Conservation (phyloP, 176 grass and related monocot genomes). For the Puccinellia tenuiflora region DNA sequence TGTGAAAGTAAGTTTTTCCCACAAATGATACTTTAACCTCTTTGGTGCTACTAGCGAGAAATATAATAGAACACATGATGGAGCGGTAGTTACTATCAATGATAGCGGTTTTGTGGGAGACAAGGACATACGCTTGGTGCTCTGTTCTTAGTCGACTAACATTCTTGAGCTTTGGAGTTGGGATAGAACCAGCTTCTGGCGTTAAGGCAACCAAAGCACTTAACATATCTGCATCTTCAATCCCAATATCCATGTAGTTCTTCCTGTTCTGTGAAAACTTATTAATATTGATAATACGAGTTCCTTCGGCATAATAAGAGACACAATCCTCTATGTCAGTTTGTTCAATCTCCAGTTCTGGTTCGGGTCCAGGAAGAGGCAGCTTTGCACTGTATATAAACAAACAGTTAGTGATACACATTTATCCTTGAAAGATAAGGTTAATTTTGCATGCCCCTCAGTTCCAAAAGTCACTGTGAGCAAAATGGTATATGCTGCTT, state of each 20-base stretch:
- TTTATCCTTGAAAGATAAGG: too few species aligned
- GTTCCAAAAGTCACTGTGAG: too few species aligned
- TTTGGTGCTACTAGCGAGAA: not conserved
- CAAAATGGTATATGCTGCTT: too few species aligned
- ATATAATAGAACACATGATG: not conserved
- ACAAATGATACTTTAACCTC: too few species aligned
- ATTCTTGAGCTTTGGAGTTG: constrained; percentile 85
- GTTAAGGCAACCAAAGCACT: constrained; percentile 61
- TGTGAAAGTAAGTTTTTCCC: too few species aligned
- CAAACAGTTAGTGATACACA: constrained; percentile 4
- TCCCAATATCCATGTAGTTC: constrained; percentile 66
- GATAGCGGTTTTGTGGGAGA: not conserved
- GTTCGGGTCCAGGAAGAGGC: constrained; percentile 65
- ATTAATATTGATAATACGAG: constrained; percentile 79
- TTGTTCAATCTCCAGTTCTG: constrained; percentile 42
- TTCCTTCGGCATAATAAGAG: constrained; percentile 68
- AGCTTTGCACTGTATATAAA: constrained; percentile 71
- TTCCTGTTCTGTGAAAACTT: constrained; percentile 75
- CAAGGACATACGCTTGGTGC: constrained; percentile 79
- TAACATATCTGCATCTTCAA: constrained; percentile 67
- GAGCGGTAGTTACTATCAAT: not conserved
- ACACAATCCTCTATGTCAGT: constrained; percentile 72
- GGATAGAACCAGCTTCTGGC: constrained; percentile 69
- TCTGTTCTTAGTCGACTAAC: constrained; percentile 78
- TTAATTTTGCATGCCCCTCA: too few species aligned